Evolutionary conservation across 768 basidiomycete species (phyloP).

Genomic region (Kwoniella sp.): DNA sequence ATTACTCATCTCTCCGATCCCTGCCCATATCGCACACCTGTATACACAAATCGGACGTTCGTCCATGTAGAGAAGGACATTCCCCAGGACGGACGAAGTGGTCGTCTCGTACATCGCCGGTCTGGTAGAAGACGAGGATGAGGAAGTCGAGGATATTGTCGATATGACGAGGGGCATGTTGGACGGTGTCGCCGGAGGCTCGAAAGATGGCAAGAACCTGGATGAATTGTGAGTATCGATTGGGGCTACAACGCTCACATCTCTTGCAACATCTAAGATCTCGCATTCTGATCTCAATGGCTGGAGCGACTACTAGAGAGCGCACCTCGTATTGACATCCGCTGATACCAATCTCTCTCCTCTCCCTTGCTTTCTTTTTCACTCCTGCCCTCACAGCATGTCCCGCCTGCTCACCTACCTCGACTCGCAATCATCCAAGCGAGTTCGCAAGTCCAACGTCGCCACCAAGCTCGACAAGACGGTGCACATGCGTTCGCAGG

Average conservation of each 20-base stretch:
- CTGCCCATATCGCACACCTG: neutral
- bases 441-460: slow-evolving; percentile 35
- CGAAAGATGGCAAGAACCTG: slow-evolving; percentile 34
- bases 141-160: slow-evolving; percentile 56
- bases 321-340: neutral
- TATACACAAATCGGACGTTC: neutral
- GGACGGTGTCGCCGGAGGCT: slow-evolving; percentile 36
- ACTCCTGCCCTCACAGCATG: slow-evolving; percentile 40
- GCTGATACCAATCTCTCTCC: too few species aligned
- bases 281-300: neutral
- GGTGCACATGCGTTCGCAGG: slow-evolving; percentile 55
- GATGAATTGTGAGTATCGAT: slow-evolving; percentile 52
- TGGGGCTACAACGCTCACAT: neutral
- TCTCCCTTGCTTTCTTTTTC: neutral
- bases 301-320: neutral
- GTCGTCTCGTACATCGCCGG: slow-evolving; percentile 57
- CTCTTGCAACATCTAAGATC: too few species aligned
- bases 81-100: slow-evolving; percentile 56
- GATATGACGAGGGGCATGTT: slow-evolving; percentile 57
- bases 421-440: slow-evolving; percentile 48
- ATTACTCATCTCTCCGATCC: neutral
- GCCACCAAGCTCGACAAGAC: slow-evolving; percentile 53
- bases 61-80: slow-evolving; percentile 42
- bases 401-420: slow-evolving; percentile 52
- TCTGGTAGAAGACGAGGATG: slow-evolving; percentile 57